Percentiles rank a stretch among this genome's conserved stretches.
phyloP scores from a whole-genome alignment of 176 grass and related monocot species.

The Thalia dealbata region DNA sequence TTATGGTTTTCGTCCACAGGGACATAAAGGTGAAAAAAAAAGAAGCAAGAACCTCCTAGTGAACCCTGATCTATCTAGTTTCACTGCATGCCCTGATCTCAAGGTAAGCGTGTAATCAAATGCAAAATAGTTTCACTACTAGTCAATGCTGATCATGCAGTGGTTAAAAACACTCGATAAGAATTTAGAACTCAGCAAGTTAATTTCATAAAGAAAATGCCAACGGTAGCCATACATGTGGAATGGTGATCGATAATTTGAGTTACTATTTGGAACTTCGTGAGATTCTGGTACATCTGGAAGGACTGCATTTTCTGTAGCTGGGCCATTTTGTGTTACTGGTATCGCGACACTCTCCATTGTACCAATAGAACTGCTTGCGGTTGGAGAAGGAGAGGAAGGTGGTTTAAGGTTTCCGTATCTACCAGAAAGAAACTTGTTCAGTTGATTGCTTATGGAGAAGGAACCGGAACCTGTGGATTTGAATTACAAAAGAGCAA shows the following conservation, averaged over 20 bases:
- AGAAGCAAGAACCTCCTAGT: neutral
- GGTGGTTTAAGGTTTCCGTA: constrained; percentile 42
- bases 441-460: neutral
- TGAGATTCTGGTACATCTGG: neutral
- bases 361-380: constrained; percentile 6
- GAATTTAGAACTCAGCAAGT: neutral
- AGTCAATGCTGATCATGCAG: neutral
- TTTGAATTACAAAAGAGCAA: neutral
- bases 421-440: constrained; percentile 8
- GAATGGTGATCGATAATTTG: neutral
- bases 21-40: neutral
- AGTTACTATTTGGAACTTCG: neutral
- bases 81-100: neutral
- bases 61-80: neutral
- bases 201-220: neutral
- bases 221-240: neutral
- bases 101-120: neutral
- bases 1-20: neutral
- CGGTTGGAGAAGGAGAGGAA: constrained; percentile 28
- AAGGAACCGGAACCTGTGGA: neutral
- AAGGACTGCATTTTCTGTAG: too few species aligned
- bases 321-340: neutral
- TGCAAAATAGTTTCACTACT: neutral
- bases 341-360: neutral
- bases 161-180: neutral